Base-by-base conservation (phyloP, 371 early-diverging fungal genomes). In the Mortierella sp. region DNA sequence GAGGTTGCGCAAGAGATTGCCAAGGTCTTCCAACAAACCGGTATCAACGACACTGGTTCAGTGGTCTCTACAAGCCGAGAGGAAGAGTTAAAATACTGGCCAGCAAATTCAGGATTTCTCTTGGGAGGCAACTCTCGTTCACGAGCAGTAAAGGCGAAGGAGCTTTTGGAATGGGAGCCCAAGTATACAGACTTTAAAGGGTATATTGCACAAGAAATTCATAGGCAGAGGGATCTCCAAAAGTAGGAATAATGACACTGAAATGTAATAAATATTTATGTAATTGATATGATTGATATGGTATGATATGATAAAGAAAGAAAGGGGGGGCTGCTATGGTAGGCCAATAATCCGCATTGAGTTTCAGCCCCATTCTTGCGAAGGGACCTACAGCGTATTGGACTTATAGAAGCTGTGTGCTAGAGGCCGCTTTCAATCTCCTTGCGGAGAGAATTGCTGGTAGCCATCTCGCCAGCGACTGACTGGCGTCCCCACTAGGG, bases 301-400 rank as follows among this genome's bases (percentile, higher is more conserved):
- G 19, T 7, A 49, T 17, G 19, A 49, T 12, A 47, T 1, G 3
- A 34, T 62, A 66, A 3, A 69, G 29, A 42, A 55, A 35, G 43
- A 40, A 42, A 42, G 58, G 59, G 43, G 64, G 59, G 70, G 64
- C 69, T 78, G 78, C 78, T 56, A 55, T 69, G 78, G 78, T 66
- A 66, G 73, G 73, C 78, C 78, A 72, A 72, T 78, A 78, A 78
- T 78, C 78, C 78, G 78, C 78, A 78, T 78, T 78, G 78, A 78
- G 78, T 78, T 72, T 68, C 72, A 72, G 78, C 78, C 56, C 69
- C 43, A n/a, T 32, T 28, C 47, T 35, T 37, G 29, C 34, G 26
- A 35, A 54, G 43, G 54, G 45, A 73, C 78, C 66, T 78, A 72
- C 65, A 72, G 73, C 78, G 78, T 78, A 78, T 78, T 78, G 78